Conservation (phyloP, 225 moss, liverwort and hornwort genomes). For the Sphagnum contortum region DNA sequence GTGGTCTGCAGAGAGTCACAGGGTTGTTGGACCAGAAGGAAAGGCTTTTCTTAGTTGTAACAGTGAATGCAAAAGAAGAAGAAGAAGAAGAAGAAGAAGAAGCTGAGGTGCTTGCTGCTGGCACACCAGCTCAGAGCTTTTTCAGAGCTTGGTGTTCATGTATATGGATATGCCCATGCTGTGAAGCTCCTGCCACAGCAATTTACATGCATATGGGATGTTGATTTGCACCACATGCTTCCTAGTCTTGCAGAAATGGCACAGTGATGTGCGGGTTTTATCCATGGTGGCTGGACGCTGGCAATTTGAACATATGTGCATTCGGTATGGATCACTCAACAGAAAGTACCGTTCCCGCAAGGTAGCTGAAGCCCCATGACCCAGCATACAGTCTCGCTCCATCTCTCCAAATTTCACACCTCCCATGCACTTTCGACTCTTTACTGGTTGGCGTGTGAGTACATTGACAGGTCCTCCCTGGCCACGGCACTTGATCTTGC, state of each 20-base stretch:
- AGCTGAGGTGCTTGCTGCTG: too few species aligned
- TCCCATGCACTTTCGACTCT: constrained; percentile 70
- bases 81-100: too few species aligned
- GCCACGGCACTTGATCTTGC: constrained; percentile 84
- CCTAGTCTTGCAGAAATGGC: constrained; percentile 51
- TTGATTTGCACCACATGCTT: constrained; percentile 79
- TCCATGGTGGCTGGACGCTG: constrained; percentile 68
- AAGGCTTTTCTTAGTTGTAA: too few species aligned
- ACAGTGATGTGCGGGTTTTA: constrained; percentile 39
- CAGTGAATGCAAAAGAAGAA: too few species aligned
- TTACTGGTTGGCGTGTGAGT: constrained; percentile 86
- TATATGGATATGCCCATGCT: constrained; percentile 91
- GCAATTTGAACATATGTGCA: constrained; percentile 61
- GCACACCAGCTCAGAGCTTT: too few species aligned
- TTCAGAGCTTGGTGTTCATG: constrained; percentile 42
- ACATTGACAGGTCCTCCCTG: constrained; percentile 85
- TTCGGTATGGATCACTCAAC: constrained; percentile 75
- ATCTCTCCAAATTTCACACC: constrained; percentile 98
- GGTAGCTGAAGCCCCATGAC: constrained; percentile 86
- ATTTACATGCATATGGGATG: constrained; percentile 79
- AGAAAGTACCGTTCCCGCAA: constrained; percentile 77
- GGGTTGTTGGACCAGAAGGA: too few species aligned
- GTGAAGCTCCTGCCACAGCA: constrained; percentile 83
- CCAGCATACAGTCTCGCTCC: constrained; percentile 95
- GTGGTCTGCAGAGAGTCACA: too few species aligned